These are phyloP conservation scores for Yamadazyma takamatsuzukensis DNA, from an alignment of 805 yeast species.

Conservation along the genomic window DNA sequence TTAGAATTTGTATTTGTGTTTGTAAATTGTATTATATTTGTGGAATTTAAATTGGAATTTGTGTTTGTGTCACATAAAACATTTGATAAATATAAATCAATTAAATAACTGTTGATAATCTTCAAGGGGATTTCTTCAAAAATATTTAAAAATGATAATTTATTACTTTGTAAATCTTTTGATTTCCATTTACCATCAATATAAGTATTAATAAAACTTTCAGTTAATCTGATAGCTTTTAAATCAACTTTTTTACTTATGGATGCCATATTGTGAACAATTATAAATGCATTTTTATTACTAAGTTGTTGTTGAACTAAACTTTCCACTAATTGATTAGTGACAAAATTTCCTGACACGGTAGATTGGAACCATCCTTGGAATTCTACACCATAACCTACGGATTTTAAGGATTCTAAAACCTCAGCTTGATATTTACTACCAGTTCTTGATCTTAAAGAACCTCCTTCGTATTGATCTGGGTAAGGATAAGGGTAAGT, in stretches of 20 bases:
- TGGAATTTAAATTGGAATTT: slow-evolving; percentile 3
- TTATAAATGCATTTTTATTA: slow-evolving; percentile 53
- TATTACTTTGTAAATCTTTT: slow-evolving; percentile 56
- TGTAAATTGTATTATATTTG: too few relatives aligned
- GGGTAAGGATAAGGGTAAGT: slow-evolving; percentile 66
- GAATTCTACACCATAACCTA: slow-evolving; percentile 64
- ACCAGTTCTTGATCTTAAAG: slow-evolving; percentile 60
- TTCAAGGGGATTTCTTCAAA: slow-evolving; percentile 68
- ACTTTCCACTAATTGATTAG: slow-evolving; percentile 63
- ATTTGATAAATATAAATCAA: slow-evolving; percentile 51
- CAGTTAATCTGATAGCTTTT: slow-evolving; percentile 66
- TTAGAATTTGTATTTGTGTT: too few relatives aligned
- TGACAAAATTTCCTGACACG: slow-evolving; percentile 64
- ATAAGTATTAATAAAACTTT: slow-evolving; percentile 53
- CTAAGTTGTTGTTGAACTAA: slow-evolving; percentile 61
- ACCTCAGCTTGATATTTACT: slow-evolving; percentile 66
- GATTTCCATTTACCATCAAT: slow-evolving; percentile 62
- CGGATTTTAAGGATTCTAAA: slow-evolving; percentile 51
- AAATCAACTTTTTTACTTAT: slow-evolving; percentile 62
- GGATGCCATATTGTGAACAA: slow-evolving; percentile 69
- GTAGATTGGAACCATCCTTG: slow-evolving; percentile 82
- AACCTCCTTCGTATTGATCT: slow-evolving; percentile 61
- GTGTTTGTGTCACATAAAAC: too few relatives aligned
- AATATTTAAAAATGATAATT: slow-evolving; percentile 60
- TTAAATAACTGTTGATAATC: slow-evolving; percentile 66